Base-by-base conservation (phyloP, 148 eudicot genomes). In the Chenopodium berlandieri region DNA sequence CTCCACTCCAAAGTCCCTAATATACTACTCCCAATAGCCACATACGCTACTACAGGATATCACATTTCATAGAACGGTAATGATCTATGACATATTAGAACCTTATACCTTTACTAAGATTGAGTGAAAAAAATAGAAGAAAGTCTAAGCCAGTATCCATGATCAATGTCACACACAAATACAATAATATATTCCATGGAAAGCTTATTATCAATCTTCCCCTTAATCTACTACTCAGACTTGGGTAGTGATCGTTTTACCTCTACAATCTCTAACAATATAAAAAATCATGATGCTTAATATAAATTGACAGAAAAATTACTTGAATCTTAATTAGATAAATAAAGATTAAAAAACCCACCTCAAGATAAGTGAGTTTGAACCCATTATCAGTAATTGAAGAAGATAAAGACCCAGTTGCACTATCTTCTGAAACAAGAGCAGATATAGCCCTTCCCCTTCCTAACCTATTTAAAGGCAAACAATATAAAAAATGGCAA, bases 321-420 rank as follows among this genome's bases (percentile, higher is more conserved):
- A 56, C 6, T 56, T 56, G 62, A 50, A 50, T 56, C 20, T 2
- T 5, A 67, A 25, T 2, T 19, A 40, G 46, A n/a, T 40, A 48
- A 63, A 68, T 16, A 19, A 19, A 50, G 52, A 25, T 17, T 0
- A 30, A 80, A 9, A 85, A 80, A 56, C 84, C 70, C 76, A 95
- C 98, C 97, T 95, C 98, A 82, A 95, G 88, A 81, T 88, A 95
- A 89, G 97, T 95, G 77, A 95, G 97, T 83, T 83, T 91, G 88
- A 93, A 88, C 30, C n/a, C 40, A 79, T 66, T 50, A 86, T 84
- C 90, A 83, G 83, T 75, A 25, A 14, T 10, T 11, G 86, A 82
- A 66, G 90, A 88, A 75, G 85, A 65, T 20, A 73, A 77, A 68
- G 88, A 87, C 60, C 83, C 90, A 81, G 82, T 85, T 34, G 85